Conservation (phyloP, 2,329 filamentous ascomycete species). For the Purpureocillium lavendulum region DNA sequence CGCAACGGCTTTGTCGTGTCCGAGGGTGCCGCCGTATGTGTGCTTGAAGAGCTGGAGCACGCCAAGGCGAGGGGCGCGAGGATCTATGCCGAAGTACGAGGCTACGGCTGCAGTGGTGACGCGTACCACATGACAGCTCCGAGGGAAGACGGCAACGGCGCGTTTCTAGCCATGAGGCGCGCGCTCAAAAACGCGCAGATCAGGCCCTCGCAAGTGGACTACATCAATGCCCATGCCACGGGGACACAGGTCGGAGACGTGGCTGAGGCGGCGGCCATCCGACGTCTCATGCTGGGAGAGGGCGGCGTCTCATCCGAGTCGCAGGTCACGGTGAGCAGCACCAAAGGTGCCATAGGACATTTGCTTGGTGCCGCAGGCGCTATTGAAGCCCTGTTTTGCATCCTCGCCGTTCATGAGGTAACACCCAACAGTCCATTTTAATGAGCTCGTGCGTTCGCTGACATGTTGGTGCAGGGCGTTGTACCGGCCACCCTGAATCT, state of each 20-base stretch:
- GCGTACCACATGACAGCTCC: slow-evolving; percentile 93
- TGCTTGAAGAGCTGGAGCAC: slow-evolving; percentile 87
- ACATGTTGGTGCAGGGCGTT: slow-evolving; percentile 47
- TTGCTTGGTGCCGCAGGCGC: slow-evolving; percentile 86
- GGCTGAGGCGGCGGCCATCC: slow-evolving; percentile 81
- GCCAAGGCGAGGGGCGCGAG: slow-evolving; percentile 68
- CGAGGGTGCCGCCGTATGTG: slow-evolving; percentile 79
- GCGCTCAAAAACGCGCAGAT: slow-evolving; percentile 67
- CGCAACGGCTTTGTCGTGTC: slow-evolving; percentile 85
- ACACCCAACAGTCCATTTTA: slow-evolving; percentile 15
- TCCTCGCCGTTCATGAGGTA: slow-evolving; percentile 73
- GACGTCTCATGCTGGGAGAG: slow-evolving; percentile 63
- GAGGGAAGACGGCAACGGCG: slow-evolving; percentile 71
- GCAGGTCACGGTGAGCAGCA: slow-evolving; percentile 79
- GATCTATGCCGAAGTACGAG: slow-evolving; percentile 83
- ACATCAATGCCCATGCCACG: slow-evolving; percentile 94
- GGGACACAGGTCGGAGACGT: slow-evolving; percentile 78
- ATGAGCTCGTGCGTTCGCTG: slow-evolving; percentile 8
- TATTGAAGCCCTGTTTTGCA: slow-evolving; percentile 78
- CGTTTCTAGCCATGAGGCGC: slow-evolving; percentile 74
- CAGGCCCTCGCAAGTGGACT: slow-evolving; percentile 66
- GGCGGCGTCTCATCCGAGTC: slow-evolving; percentile 53
- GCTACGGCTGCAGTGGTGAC: slow-evolving; percentile 87
- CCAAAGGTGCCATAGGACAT: slow-evolving; percentile 89
- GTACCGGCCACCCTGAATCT: slow-evolving; percentile 87